Conservation (phyloP, 768 basidiomycete genomes). For the Jaapia argillacea region DNA sequence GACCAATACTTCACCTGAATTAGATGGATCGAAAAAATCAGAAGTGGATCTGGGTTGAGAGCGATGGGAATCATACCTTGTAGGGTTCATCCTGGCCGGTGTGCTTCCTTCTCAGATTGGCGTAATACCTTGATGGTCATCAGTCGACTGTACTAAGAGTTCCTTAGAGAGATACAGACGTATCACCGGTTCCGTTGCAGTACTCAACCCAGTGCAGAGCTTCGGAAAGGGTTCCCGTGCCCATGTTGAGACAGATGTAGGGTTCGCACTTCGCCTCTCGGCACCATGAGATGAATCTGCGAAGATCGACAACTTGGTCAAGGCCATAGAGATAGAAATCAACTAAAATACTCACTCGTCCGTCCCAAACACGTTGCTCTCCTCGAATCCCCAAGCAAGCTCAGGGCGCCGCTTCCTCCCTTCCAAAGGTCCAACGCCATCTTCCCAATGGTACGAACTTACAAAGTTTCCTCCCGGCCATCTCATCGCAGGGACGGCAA, state of each 20-base stretch:
- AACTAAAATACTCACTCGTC: constrained; percentile 15
- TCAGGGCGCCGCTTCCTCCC: constrained; percentile 43
- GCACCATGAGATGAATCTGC: constrained; percentile 50
- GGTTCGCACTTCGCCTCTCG: constrained; percentile 41
- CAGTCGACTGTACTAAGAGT: neutral
- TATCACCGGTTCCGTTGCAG: constrained; percentile 40
- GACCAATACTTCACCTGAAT: constrained; percentile 20
- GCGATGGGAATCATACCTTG: constrained; percentile 24
- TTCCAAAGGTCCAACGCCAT: constrained; percentile 44
- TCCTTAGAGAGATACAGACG: constrained; percentile 13
- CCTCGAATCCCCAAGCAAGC: constrained; percentile 50
- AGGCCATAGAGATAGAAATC: neutral
- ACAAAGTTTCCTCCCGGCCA: constrained; percentile 17
- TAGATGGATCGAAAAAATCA: constrained; percentile 1
- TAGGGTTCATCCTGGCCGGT: constrained; percentile 44
- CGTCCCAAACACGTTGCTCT: constrained; percentile 54
- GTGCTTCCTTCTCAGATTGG: constrained; percentile 47
- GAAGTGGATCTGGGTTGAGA: neutral
- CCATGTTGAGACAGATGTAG: constrained; percentile 55
- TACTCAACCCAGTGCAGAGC: constrained; percentile 55
- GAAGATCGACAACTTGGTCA: neutral
- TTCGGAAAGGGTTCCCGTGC: constrained; percentile 50
- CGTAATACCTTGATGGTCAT: constrained; percentile 25
- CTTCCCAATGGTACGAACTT: constrained; percentile 22
- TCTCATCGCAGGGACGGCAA: constrained; percentile 11